phyloP scores from a whole-genome alignment of 805 yeast species.

The Tetrapisispora taiwanensis region DNA sequence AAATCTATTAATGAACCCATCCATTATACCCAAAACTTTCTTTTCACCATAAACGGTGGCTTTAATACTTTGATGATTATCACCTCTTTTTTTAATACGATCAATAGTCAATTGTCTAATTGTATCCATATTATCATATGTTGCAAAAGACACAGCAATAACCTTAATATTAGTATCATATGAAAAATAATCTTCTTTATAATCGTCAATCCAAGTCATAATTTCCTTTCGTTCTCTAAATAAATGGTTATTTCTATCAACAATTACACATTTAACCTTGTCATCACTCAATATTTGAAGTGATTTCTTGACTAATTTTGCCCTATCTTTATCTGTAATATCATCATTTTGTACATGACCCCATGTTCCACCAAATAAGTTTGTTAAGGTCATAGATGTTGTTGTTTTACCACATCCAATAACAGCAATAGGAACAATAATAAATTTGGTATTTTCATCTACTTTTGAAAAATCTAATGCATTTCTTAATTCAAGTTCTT shows the following conservation, averaged over 20 bases:
- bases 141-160: constrained; percentile 61
- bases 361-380: constrained; percentile 49
- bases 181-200: constrained; percentile 37
- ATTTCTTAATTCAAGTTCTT: constrained; percentile 33
- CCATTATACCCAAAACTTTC: constrained; percentile 53
- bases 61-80: constrained; percentile 79
- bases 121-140: constrained; percentile 28
- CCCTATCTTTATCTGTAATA: constrained; percentile 38
- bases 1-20: constrained; percentile 60
- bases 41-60: constrained; percentile 36
- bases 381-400: constrained; percentile 47
- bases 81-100: constrained; percentile 64
- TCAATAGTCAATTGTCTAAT: constrained; percentile 44
- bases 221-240: constrained; percentile 58
- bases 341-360: constrained; percentile 78
- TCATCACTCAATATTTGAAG: constrained; percentile 32
- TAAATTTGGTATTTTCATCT: constrained; percentile 39
- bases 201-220: constrained; percentile 39
- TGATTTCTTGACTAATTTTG: constrained; percentile 40
- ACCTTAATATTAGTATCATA: constrained; percentile 40
- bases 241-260: constrained; percentile 80
- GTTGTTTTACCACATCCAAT: constrained; percentile 96
- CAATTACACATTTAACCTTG: constrained; percentile 41
- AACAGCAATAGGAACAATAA: constrained; percentile 76
- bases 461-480: constrained; percentile 28